Base-by-base conservation (phyloP, 1,284 basidiomycete species). In the Meripilus lineatus region DNA sequence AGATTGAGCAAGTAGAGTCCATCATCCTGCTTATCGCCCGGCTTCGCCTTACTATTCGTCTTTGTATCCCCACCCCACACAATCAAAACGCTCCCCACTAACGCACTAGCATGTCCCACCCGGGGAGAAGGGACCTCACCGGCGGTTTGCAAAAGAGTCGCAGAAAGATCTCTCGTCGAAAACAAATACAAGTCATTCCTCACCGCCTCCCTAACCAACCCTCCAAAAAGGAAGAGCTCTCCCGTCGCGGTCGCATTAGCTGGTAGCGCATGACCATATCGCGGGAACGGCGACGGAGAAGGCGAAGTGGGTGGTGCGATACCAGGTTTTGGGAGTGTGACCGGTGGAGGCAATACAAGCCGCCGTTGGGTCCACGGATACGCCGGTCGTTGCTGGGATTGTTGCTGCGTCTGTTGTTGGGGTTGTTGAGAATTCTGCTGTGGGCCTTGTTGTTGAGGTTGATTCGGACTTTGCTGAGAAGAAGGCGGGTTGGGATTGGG, bases 61-160 rank as follows among this genome's bases (percentile, higher is more conserved):
- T 85, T 88, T 3, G 95, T 99, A 63, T 99, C 96, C 25, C 96
- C 96, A 47, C 96, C 96, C 94, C 96, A 99, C 4, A 98, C 87
- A 50, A 99, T 91, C 55, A 99, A 75, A 38, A 98, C 94, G 57
- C 91, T 93, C 65, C 91, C 93, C 47, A 98, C 92, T 38, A 98
- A 83, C 13, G 94, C 94, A 61, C 89, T 89, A 2, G 94, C 92
- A 69, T 99, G 96, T 0, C 96, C 96, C 14, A 99, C 93, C 52
- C 96, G 76, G 0, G 93, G 84, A 13, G 84, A 81, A 0, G 96
- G 96, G 15, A 91, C 73, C 56, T 96, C 93, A 4, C 96, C 96
- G 3, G 79, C 81, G 0, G 94, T 97, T 61, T 91, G 86, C 42
- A 95, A 70, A 10, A 92, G 75, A 25, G 81, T 83, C 7, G 88